A percentile compares a stretch with the other conserved stretches of the same genome.
Conservation (phyloP, 2,329 filamentous ascomycete genomes). For the Colletotrichum neosansevieriae region DNA sequence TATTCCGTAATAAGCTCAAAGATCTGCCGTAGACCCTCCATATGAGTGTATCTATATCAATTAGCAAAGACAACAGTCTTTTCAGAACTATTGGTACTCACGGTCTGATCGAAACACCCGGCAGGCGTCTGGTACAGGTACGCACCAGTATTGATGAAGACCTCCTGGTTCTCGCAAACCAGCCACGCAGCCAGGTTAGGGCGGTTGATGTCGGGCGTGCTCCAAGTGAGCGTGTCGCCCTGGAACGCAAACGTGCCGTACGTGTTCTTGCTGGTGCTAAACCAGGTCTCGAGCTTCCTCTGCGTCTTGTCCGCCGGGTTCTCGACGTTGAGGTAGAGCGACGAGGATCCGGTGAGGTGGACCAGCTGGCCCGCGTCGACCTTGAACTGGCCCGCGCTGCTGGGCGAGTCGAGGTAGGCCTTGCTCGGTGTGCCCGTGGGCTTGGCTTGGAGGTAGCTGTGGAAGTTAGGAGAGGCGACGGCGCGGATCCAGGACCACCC, state of each 20-base stretch:
- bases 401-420: slow-evolving; percentile 64
- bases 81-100: slow-evolving; percentile 46
- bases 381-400: slow-evolving; percentile 69
- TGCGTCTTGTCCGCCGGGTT: slow-evolving; percentile 58
- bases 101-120: slow-evolving; percentile 70
- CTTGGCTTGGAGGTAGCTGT: slow-evolving; percentile 65
- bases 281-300: slow-evolving; percentile 63
- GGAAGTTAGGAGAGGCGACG: slow-evolving; percentile 68
- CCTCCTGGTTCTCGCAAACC: slow-evolving; percentile 62
- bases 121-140: slow-evolving; percentile 69
- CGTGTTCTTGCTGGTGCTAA: slow-evolving; percentile 61
- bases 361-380: slow-evolving; percentile 68
- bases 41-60: slow-evolving; percentile 38
- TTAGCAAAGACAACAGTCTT: slow-evolving; percentile 3
- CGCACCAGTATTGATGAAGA: slow-evolving; percentile 71
- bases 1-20: not conserved
- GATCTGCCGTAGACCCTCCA: slow-evolving; percentile 37
- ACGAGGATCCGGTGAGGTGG: slow-evolving; percentile 57
- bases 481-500: slow-evolving; percentile 70
- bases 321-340: slow-evolving; percentile 62
- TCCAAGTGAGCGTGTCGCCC: slow-evolving; percentile 70
- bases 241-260: slow-evolving; percentile 69
- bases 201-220: slow-evolving; percentile 57
- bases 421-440: slow-evolving; percentile 57
- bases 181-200: slow-evolving; percentile 71